Conservation (phyloP, 768 basidiomycete genomes). For the Botryobasidium botryosum region DNA sequence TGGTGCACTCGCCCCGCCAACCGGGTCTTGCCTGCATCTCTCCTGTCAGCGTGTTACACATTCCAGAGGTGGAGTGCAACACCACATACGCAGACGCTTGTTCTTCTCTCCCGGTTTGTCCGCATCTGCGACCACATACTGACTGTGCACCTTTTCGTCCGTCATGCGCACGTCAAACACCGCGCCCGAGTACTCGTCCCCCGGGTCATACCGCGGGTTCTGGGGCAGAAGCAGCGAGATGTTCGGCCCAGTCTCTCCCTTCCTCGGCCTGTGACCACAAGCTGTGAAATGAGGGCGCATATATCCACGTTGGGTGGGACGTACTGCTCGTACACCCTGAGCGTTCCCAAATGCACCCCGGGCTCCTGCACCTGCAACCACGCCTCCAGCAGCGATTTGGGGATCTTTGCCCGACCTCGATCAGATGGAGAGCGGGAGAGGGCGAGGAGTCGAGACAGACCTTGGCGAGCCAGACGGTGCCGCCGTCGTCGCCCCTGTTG, state of each 20-base stretch:
- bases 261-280: conserved; percentile 1
- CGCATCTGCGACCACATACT: conserved; percentile 18
- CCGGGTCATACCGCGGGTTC: conserved; percentile 13
- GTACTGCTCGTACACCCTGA: conserved; percentile 19
- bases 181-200: conserved; percentile 14
- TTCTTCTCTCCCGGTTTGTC: conserved; percentile 14
- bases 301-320: not conserved
- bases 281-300: not conserved
- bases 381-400: conserved; percentile 25
- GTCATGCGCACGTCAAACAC: conserved; percentile 24
- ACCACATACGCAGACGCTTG: conserved; percentile 5
- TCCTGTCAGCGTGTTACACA: not conserved
- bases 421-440: not conserved
- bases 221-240: conserved; percentile 5
- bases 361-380: conserved; percentile 22
- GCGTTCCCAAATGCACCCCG: conserved; percentile 22
- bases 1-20: conserved; percentile 9
- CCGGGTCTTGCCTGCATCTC: conserved; percentile 1
- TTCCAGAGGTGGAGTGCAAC: too few relatives aligned
- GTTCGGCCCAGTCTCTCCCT: not conserved
- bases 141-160: conserved; percentile 17
- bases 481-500: not conserved
- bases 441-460: not conserved
- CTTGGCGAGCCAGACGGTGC: conserved; percentile 1
- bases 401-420: conserved; percentile 20